These are phyloP conservation scores for Lipomyces lipofer DNA, from an alignment of 805 yeast species.

Conservation along the genomic window DNA sequence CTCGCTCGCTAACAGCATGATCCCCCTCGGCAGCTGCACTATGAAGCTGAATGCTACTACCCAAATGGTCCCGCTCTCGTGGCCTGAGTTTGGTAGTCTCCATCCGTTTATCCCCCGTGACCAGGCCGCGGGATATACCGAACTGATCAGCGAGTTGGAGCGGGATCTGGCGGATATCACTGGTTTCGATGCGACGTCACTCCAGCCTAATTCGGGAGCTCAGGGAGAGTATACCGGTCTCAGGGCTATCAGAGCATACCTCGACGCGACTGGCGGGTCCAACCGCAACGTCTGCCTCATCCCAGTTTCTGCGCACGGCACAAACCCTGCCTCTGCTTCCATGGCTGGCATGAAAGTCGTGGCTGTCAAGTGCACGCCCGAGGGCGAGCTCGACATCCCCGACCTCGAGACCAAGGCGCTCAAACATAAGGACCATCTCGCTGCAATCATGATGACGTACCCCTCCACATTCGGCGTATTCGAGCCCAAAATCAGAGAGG, in stretches of 20 bases:
- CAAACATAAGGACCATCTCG: conserved; percentile 66
- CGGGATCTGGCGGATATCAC: conserved; percentile 86
- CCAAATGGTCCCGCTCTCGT: conserved; percentile 89
- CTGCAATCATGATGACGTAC: conserved; percentile 94
- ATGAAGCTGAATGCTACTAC: conserved; percentile 97
- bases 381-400: conserved; percentile 81
- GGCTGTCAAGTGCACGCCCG: conserved; percentile 78
- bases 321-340: conserved; percentile 97
- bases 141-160: conserved; percentile 74
- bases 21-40: conserved; percentile 95
- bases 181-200: conserved; percentile 85
- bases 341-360: conserved; percentile 96
- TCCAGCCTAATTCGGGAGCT: conserved; percentile 98
- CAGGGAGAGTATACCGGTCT: conserved; percentile 97
- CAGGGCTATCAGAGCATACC: conserved; percentile 77
- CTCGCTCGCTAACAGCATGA: conserved; percentile 94
- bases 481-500: conserved; percentile 84
- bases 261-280: conserved; percentile 66
- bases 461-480: conserved; percentile 97
- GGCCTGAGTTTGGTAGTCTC: conserved; percentile 86
- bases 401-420: conserved; percentile 75
- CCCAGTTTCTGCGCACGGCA: conserved; percentile 97
- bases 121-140: conserved; percentile 86
- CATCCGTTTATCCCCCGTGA: conserved; percentile 92
- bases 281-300: conserved; percentile 85